Conservation (phyloP, 2,329 filamentous ascomycete genomes). For the Xylariaceae sp. region DNA sequence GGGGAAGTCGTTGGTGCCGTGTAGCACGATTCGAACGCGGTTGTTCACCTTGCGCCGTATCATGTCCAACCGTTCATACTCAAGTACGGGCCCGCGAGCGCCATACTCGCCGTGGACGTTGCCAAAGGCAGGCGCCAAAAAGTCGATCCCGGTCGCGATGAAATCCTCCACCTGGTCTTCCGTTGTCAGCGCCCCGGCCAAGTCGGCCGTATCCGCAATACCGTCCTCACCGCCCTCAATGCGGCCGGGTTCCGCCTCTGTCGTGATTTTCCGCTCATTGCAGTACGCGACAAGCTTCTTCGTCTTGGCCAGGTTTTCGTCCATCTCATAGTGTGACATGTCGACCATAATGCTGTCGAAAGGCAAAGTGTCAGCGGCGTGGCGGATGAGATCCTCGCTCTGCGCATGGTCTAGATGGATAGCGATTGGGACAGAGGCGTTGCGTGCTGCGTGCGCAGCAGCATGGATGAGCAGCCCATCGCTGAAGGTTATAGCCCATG, state of each 20-base stretch:
- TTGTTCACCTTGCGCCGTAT: conserved; percentile 40
- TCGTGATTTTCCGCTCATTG: conserved; percentile 60
- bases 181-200: conserved; percentile 50
- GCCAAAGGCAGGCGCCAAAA: conserved; percentile 64
- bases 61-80: conserved; percentile 29
- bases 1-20: conserved; percentile 45
- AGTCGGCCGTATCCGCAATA: conserved; percentile 49
- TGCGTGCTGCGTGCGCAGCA: conserved; percentile 51
- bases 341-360: conserved; percentile 76
- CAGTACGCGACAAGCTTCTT: conserved; percentile 59
- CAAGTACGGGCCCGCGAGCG: conserved; percentile 33
- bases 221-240: conserved; percentile 67
- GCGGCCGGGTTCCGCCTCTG: conserved; percentile 66
- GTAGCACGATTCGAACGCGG: conserved; percentile 41
- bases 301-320: conserved; percentile 63
- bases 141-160: conserved; percentile 62
- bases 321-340: conserved; percentile 69
- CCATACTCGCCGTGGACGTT: conserved; percentile 68
- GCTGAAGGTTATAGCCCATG: conserved; percentile 67
- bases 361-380: conserved; percentile 47
- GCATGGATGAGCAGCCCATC: conserved; percentile 50
- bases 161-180: conserved; percentile 62
- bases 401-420: conserved; percentile 66
- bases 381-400: conserved; percentile 56
- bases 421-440: conserved; percentile 54